Evolutionary conservation across 495 filamentous ascomycete species (phyloP).

Genomic region (Monascus purpureus): DNA sequence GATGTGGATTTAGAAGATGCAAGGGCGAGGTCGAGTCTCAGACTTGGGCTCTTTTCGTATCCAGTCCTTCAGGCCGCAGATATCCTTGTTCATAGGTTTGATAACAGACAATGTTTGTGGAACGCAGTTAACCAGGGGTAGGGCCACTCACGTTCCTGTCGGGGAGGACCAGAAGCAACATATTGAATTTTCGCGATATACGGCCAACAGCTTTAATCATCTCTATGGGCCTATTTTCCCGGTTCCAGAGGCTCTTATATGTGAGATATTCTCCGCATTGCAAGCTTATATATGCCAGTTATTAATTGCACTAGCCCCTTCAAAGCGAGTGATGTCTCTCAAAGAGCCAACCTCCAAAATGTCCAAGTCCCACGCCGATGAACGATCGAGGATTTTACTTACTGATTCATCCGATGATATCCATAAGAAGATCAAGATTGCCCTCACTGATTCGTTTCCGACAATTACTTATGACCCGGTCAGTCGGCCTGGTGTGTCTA

Average conservation of each 20-base stretch:
- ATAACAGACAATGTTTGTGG: slow-evolving; percentile 1
- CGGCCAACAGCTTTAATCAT: slow-evolving; percentile 74
- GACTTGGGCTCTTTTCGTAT: slow-evolving; percentile 91
- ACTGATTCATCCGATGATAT: slow-evolving; percentile 53
- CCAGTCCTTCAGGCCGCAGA: slow-evolving; percentile 93
- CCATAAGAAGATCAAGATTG: slow-evolving; percentile 47
- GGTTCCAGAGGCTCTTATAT: slow-evolving; percentile 58
- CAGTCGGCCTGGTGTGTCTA: slow-evolving; percentile 67
- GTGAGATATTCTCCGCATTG: slow-evolving; percentile 30
- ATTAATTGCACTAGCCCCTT: slow-evolving; percentile 38
- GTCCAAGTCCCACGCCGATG: slow-evolving; percentile 71
- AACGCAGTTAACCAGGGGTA: slow-evolving; percentile 16
- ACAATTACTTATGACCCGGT: slow-evolving; percentile 57
- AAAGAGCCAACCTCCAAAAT: slow-evolving; percentile 66
- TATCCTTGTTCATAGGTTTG: slow-evolving; percentile 69
- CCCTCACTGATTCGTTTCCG: slow-evolving; percentile 61
- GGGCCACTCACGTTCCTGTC: slow-evolving; percentile 88
- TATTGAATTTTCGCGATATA: slow-evolving; percentile 77
- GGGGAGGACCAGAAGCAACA: slow-evolving; percentile 90
- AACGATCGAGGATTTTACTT: slow-evolving; percentile 65
- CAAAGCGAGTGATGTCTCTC: slow-evolving; percentile 81
- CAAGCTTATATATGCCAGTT: background rate
- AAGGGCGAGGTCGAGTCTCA: slow-evolving; percentile 42
- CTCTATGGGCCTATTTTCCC: slow-evolving; percentile 49
- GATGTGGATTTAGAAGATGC: slow-evolving; percentile 38